Conservation (phyloP, 768 basidiomycete species). For the Myochromella boudieri region DNA sequence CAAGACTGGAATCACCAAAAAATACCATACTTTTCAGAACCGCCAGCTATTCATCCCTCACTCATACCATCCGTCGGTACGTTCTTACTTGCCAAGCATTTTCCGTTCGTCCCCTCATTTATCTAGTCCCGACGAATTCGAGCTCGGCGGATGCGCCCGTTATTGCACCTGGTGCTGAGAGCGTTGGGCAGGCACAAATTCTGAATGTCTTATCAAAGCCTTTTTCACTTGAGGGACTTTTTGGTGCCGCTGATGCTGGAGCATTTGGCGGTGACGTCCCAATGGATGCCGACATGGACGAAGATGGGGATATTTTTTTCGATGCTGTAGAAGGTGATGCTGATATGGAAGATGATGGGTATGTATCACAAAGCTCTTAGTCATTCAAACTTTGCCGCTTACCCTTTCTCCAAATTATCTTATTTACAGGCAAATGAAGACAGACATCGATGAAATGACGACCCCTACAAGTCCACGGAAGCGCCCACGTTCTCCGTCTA, state of each 20-base stretch:
- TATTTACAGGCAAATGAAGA: slow-evolving; percentile 31
- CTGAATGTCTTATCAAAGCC: slow-evolving; percentile 68
- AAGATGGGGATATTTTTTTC: slow-evolving; percentile 40
- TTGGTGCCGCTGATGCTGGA: slow-evolving; percentile 78
- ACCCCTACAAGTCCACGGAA: slow-evolving; percentile 34
- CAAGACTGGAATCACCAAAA: slow-evolving; percentile 97
- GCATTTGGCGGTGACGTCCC: slow-evolving; percentile 61
- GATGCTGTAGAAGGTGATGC: slow-evolving; percentile 40
- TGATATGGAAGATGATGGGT: slow-evolving; percentile 44
- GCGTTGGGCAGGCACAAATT: slow-evolving; percentile 80
- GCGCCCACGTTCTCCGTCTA: slow-evolving; percentile 37
- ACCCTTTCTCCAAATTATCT: neutral
- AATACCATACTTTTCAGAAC: slow-evolving; percentile 84
- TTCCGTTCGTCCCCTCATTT: too few species aligned
- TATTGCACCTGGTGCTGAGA: slow-evolving; percentile 74
- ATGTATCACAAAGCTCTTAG: slow-evolving; percentile 21
- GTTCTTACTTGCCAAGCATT: slow-evolving; percentile 4
- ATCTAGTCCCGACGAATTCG: slow-evolving; percentile 24
- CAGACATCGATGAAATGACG: slow-evolving; percentile 29
- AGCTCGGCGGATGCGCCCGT: slow-evolving; percentile 25
- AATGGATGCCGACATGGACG: slow-evolving; percentile 45
- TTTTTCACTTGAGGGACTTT: slow-evolving; percentile 79
- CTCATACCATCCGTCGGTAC: slow-evolving; percentile 56
- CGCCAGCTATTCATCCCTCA: slow-evolving; percentile 79
- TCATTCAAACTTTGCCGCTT: neutral